Evolutionary conservation across 2,329 filamentous ascomycete genomes (phyloP).

Genomic region (Penicillium sp.): DNA sequence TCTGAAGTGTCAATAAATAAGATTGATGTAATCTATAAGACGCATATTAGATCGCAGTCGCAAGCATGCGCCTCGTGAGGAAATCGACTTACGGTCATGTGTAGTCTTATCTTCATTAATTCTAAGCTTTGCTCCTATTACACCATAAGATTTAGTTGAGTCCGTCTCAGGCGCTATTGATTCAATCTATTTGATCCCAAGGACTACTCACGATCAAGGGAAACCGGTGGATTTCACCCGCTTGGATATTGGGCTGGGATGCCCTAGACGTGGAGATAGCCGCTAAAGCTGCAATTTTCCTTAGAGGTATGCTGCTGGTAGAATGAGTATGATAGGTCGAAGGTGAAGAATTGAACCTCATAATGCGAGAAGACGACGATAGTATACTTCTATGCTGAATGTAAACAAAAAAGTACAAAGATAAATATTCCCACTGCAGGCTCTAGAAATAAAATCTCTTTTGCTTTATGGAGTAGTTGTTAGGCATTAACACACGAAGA

Average conservation of each 20-base stretch:
- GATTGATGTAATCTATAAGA: neutral
- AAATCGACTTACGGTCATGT: slow-evolving; percentile 42
- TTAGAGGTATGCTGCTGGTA: neutral
- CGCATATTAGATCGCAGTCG: neutral
- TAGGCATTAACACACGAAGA: neutral
- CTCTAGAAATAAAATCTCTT: neutral
- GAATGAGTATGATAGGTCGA: neutral
- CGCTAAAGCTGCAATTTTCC: neutral
- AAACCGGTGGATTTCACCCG: neutral
- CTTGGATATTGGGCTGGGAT: neutral
- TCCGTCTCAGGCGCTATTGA: neutral
- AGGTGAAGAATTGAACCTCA: neutral
- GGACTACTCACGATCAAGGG: neutral
- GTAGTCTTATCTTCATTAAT: slow-evolving; percentile 49
- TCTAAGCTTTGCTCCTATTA: slow-evolving; percentile 46
- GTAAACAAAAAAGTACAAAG: neutral
- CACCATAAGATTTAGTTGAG: neutral
- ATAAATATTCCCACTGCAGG: too few species aligned
- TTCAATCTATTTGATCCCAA: neutral
- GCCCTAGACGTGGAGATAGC: neutral
- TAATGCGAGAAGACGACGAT: neutral
- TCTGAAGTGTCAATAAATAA: neutral
- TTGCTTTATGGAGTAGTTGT: neutral
- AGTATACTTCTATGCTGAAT: neutral
- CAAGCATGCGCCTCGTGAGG: neutral